phyloP scores from a whole-genome alignment of 768 basidiomycete genomes.

The Xerocomus potaroensis region DNA sequence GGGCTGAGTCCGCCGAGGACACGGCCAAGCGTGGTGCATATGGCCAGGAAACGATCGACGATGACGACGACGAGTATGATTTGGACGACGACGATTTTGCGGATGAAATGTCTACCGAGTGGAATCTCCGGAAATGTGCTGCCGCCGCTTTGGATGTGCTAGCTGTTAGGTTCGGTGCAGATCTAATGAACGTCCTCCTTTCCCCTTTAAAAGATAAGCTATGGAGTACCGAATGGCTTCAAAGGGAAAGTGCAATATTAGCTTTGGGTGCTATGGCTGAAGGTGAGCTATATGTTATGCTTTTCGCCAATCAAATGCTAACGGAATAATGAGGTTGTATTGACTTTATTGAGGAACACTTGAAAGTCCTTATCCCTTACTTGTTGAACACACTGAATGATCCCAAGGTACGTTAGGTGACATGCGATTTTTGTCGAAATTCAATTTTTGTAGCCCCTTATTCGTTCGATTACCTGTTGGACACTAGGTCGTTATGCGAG shows the following conservation, averaged over 20 bases:
- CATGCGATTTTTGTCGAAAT: constrained; percentile 1
- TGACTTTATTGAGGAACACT: constrained; percentile 89
- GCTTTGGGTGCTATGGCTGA: constrained; percentile 98
- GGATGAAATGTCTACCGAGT: constrained; percentile 95
- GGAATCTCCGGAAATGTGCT: constrained; percentile 98
- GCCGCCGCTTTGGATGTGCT: constrained; percentile 97
- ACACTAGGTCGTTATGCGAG: constrained; percentile 97
- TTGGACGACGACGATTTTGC: constrained; percentile 84
- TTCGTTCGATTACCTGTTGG: constrained; percentile 99
- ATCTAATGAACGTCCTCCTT: constrained; percentile 83
- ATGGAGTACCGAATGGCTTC: constrained; percentile 90
- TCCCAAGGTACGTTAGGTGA: constrained; percentile 61
- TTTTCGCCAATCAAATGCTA: constrained; percentile 1
- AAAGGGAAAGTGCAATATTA: constrained; percentile 92
- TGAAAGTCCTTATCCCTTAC: constrained; percentile 91
- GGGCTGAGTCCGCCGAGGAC: constrained; percentile 35
- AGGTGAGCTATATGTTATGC: constrained; percentile 47
- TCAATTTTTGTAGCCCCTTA: constrained; percentile 64
- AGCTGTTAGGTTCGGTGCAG: constrained; percentile 87
- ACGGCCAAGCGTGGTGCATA: constrained; percentile 52
- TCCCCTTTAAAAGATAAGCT: constrained; percentile 90
- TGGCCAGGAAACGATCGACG: constrained; percentile 77
- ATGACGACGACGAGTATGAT: constrained; percentile 85
- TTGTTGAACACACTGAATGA: constrained; percentile 87
- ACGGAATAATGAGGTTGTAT: constrained; percentile 71